A percentile compares a stretch with the other conserved stretches of the same genome.
These are phyloP conservation scores for Tricholomella constricta DNA, from an alignment of 768 basidiomycete species.

Conservation along the genomic window DNA sequence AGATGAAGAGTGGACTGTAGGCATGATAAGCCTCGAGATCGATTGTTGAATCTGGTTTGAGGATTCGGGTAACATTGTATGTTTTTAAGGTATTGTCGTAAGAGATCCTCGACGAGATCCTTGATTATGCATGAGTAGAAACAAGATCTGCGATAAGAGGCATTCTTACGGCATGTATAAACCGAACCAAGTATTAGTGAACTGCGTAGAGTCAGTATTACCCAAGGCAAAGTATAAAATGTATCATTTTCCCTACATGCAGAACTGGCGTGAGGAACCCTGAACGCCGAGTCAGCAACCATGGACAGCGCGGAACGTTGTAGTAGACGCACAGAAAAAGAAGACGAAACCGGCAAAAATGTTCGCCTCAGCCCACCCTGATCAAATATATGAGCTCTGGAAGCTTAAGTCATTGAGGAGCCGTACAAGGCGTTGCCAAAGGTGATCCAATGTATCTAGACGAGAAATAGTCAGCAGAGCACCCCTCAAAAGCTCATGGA, in stretches of 20 bases:
- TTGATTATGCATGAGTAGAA: constrained; percentile 15
- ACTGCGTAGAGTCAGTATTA: too few relatives aligned
- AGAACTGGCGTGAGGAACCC: constrained; percentile 63
- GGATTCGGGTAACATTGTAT: constrained; percentile 62
- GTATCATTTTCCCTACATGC: too few relatives aligned
- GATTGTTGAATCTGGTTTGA: constrained; percentile 55
- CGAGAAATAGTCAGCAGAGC: too few relatives aligned
- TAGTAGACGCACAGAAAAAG: constrained; percentile 56
- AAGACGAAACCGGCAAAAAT: constrained; percentile 61
- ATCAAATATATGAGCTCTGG: too few relatives aligned
- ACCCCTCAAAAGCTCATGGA: too few relatives aligned
- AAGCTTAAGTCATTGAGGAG: too few relatives aligned
- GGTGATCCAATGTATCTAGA: constrained; percentile 74
- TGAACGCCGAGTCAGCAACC: constrained; percentile 7
- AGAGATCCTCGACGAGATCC: constrained; percentile 64
- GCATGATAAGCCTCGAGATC: constrained; percentile 53
- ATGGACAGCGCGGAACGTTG: not conserved
- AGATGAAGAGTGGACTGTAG: constrained; percentile 66
- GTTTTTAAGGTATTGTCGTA: constrained; percentile 60
- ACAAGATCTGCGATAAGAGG: not conserved
- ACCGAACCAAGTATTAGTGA: constrained; percentile 64
- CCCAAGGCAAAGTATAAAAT: too few relatives aligned
- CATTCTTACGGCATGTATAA: constrained; percentile 54
- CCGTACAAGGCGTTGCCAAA: constrained; percentile 76
- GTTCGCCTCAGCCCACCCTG: constrained; percentile 85